Evolutionary conservation across 2,329 filamentous ascomycete genomes (phyloP).

Genomic region (Raffaelea ambrosiae): DNA sequence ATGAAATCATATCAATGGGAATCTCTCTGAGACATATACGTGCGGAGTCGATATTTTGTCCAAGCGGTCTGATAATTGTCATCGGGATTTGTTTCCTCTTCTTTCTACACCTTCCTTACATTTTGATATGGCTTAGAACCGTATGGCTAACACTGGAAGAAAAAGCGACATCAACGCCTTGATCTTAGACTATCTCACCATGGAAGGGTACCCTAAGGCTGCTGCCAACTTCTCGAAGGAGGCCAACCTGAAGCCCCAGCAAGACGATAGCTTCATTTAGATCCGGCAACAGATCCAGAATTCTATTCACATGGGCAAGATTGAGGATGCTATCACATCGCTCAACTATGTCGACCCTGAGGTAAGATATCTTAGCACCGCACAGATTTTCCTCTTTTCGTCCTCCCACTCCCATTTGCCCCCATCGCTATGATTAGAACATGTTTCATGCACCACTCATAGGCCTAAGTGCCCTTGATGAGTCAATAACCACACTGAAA

Average conservation of each 20-base stretch:
- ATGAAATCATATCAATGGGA: constrained; percentile 92
- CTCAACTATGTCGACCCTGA: constrained; percentile 87
- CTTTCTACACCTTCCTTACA: constrained; percentile 10
- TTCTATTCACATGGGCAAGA: constrained; percentile 76
- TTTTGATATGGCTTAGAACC: not conserved
- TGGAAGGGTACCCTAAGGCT: constrained; percentile 87
- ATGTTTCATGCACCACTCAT: constrained; percentile 99
- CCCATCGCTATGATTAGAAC: constrained; percentile 79
- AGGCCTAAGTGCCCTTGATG: constrained; percentile 83
- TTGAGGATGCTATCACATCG: constrained; percentile 74
- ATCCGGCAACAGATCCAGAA: constrained; percentile 76
- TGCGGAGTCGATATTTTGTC: constrained; percentile 86
- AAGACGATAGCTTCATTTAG: constrained; percentile 64
- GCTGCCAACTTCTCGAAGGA: constrained; percentile 91
- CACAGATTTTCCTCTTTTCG: not conserved
- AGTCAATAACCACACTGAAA: constrained; percentile 60
- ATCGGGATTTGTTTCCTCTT: not conserved
- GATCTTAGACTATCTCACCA: constrained; percentile 94
- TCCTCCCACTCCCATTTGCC: not conserved
- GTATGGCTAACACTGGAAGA: constrained; percentile 4
- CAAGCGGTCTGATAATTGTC: constrained; percentile 15
- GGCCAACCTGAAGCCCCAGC: constrained; percentile 72
- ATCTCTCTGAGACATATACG: constrained; percentile 93
- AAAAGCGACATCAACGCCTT: constrained; percentile 86
- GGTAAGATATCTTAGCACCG: constrained; percentile 48